Conservation (phyloP, 2,329 filamentous ascomycete genomes). For the Sordariomycetes sp. region DNA sequence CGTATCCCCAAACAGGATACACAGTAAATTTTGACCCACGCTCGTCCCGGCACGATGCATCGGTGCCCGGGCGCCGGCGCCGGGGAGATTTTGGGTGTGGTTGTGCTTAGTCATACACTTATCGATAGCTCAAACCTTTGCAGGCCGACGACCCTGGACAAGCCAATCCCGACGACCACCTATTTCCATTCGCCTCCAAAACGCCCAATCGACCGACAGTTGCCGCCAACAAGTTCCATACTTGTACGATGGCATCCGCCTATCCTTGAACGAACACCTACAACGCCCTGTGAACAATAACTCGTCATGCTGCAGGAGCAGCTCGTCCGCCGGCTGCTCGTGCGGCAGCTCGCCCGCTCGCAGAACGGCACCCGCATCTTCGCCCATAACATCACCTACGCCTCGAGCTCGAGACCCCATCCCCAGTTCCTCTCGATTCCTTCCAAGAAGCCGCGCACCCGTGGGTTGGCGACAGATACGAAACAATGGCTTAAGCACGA, state of each 20-base stretch:
- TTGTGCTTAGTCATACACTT: background rate
- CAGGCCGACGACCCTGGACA: background rate
- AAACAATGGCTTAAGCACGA: conserved; percentile 62
- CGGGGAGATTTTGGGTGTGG: background rate
- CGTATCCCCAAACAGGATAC: background rate
- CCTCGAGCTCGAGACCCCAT: conserved; percentile 24
- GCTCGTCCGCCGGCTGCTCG: conserved; percentile 22
- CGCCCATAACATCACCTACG: conserved; percentile 10
- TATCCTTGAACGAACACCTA: background rate
- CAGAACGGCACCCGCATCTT: conserved; percentile 8
- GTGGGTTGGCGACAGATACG: conserved; percentile 71
- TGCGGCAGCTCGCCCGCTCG: conserved; percentile 10
- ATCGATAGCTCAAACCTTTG: background rate
- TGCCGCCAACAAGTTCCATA: background rate
- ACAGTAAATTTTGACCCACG: background rate
- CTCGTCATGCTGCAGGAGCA: conserved; percentile 25
- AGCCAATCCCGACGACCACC: background rate
- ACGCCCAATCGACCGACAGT: background rate
- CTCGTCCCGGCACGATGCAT: background rate
- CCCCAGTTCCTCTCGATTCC: conserved; percentile 41
- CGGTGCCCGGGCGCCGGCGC: background rate
- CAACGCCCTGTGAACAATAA: background rate
- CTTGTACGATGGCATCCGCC: background rate
- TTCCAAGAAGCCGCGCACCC: conserved; percentile 43
- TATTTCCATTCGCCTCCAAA: background rate